These are phyloP conservation scores for Candida nemodendra DNA, from an alignment of 805 yeast species.

Conservation along the genomic window DNA sequence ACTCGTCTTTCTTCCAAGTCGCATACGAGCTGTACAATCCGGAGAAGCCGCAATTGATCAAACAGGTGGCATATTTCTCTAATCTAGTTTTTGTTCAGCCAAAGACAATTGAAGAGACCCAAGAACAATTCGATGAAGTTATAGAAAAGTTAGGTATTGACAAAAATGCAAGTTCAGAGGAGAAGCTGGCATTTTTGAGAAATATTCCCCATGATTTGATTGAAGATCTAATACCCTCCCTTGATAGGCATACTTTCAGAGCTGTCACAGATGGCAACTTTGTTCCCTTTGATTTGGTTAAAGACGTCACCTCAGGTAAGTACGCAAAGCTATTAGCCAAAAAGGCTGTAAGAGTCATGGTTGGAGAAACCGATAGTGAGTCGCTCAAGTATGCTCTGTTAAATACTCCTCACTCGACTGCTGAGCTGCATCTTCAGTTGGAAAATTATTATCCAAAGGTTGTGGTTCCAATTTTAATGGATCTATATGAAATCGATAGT, in stretches of 20 bases:
- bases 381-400: constrained; percentile 31
- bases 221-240: constrained; percentile 23
- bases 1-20: constrained; percentile 40
- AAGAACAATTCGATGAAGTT: constrained; percentile 38
- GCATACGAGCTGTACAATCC: constrained; percentile 44
- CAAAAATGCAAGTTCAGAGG: neutral
- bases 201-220: constrained; percentile 7
- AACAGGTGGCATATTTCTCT: constrained; percentile 35
- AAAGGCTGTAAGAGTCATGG: constrained; percentile 24
- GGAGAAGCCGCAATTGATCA: constrained; percentile 38
- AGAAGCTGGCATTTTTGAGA: constrained; percentile 6
- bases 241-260: constrained; percentile 30
- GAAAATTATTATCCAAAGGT: constrained; percentile 37
- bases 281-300: constrained; percentile 30
- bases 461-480: constrained; percentile 24
- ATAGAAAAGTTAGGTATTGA: constrained; percentile 21
- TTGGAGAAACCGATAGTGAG: constrained; percentile 38
- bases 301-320: constrained; percentile 32
- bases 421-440: constrained; percentile 33
- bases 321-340: constrained; percentile 24
- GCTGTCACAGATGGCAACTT: constrained; percentile 41
- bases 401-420: constrained; percentile 29
- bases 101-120: constrained; percentile 34
- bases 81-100: constrained; percentile 40
- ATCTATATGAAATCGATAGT: constrained; percentile 13